Evolutionary conservation across 108 stramenopile species (phyloP).

Genomic region (Pseudonitzschia multiseries): DNA sequence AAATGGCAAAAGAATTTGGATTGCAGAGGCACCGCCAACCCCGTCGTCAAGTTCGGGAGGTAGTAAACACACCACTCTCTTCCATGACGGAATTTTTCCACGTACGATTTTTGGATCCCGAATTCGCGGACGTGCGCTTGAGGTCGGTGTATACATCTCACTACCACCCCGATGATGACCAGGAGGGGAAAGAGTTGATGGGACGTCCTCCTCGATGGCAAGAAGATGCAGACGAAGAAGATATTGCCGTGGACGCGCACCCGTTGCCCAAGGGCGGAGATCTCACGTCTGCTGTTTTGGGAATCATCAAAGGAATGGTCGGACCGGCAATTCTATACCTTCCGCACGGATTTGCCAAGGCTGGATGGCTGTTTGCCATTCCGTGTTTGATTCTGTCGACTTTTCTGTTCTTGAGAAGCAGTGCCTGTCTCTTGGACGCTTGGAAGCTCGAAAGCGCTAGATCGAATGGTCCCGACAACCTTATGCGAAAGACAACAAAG

Average conservation of each 20-base stretch:
- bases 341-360: slow-evolving; percentile 58
- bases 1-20: slow-evolving; percentile 59
- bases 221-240: slow-evolving; percentile 30
- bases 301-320: slow-evolving; percentile 67
- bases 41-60: slow-evolving; percentile 37
- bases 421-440: slow-evolving; percentile 44
- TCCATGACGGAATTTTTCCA: slow-evolving; percentile 18
- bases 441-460: slow-evolving; percentile 47
- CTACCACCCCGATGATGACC: slow-evolving; percentile 18
- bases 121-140: slow-evolving; percentile 32
- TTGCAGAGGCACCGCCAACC: slow-evolving; percentile 40
- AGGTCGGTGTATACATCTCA: slow-evolving; percentile 26
- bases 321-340: slow-evolving; percentile 68
- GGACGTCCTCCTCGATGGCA: slow-evolving; percentile 20
- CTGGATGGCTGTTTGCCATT: slow-evolving; percentile 52
- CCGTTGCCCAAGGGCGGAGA: slow-evolving; percentile 39
- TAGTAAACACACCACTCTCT: slow-evolving; percentile 20
- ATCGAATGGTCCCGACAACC: not conserved
- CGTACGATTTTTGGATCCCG: slow-evolving; percentile 24
- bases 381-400: slow-evolving; percentile 48
- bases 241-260: slow-evolving; percentile 36
- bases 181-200: slow-evolving; percentile 29
- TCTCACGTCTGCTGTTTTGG: slow-evolving; percentile 46
- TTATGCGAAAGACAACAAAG: not conserved
- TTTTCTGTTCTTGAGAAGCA: slow-evolving; percentile 43